These are phyloP conservation scores for Yarrowia yakushimensis DNA, from an alignment of 805 yeast genomes.

Conservation along the genomic window DNA sequence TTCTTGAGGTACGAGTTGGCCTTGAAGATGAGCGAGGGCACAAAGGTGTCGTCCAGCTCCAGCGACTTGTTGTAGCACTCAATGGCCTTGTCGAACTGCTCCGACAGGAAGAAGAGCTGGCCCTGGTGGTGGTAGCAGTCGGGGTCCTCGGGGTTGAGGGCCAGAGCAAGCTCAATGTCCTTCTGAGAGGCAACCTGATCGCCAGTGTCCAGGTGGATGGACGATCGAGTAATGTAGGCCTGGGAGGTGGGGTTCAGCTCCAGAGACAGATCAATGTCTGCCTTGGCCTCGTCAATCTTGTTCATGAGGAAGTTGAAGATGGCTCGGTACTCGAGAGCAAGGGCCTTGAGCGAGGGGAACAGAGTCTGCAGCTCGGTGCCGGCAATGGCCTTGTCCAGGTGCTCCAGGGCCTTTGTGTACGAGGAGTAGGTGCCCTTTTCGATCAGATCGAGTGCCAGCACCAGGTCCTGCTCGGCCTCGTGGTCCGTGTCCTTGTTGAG, in stretches of 20 bases:
- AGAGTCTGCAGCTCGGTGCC: constrained; percentile 37
- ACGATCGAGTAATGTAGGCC: constrained; percentile 76
- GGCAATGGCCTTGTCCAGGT: constrained; percentile 38
- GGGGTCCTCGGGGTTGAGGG: constrained; percentile 64
- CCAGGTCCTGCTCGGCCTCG: constrained; percentile 61
- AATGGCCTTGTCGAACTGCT: constrained; percentile 69
- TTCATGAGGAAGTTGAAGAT: constrained; percentile 79
- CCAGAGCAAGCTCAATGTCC: constrained; percentile 70
- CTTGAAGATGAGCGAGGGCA: constrained; percentile 49
- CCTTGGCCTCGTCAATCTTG: constrained; percentile 62
- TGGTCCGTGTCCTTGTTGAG: constrained; percentile 51
- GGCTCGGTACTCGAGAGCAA: constrained; percentile 81
- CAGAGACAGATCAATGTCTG: constrained; percentile 62
- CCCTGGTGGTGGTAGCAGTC: constrained; percentile 93
- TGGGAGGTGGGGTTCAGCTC: constrained; percentile 65
- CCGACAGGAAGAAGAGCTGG: constrained; percentile 80
- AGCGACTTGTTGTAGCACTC: constrained; percentile 72
- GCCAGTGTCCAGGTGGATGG: constrained; percentile 77
- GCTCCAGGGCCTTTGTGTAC: constrained; percentile 58
- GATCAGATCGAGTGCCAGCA: constrained; percentile 60
- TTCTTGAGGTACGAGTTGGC: constrained; percentile 25
- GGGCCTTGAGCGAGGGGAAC: constrained; percentile 40
- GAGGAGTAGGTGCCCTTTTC: constrained; percentile 49
- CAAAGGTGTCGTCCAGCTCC: constrained; percentile 67
- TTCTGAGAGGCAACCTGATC: constrained; percentile 55